phyloP scores from a whole-genome alignment of 2,329 filamentous ascomycete species.

The Colletotrichum sp. region DNA sequence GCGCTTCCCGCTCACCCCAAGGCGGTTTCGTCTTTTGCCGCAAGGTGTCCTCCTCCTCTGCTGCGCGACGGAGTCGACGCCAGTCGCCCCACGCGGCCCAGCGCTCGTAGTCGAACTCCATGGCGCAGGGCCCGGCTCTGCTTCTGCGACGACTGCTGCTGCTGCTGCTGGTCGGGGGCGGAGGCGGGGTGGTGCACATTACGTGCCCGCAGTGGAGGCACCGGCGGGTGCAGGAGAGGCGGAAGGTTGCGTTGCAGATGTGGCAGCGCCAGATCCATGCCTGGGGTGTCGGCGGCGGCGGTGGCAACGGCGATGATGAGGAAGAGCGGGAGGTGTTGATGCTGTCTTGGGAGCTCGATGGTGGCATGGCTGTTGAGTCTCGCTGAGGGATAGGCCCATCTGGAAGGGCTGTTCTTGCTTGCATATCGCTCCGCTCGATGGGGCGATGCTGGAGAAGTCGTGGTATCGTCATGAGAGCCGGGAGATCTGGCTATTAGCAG shows the following conservation, averaged over 20 bases:
- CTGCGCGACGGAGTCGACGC: conserved; percentile 13
- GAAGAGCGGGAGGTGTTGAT: neutral
- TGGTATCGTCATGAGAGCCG: neutral
- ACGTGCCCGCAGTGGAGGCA: conserved; percentile 43
- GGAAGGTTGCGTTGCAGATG: conserved; percentile 30
- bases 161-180: neutral
- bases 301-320: neutral
- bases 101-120: conserved; percentile 36
- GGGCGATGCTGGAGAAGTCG: neutral
- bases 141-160: neutral
- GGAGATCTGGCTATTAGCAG: neutral
- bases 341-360: neutral
- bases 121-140: conserved; percentile 20
- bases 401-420: neutral
- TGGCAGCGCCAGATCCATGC: conserved; percentile 40
- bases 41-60: neutral
- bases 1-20: neutral
- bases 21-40: neutral
- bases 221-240: conserved; percentile 35
- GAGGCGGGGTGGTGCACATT: conserved; percentile 31
- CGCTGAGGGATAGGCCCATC: neutral
- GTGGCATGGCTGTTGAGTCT: neutral
- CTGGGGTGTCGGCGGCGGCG: neutral
- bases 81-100: conserved; percentile 35
- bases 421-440: neutral